phyloP scores from a whole-genome alignment of 352 stramenopile genomes.

The Phytopythium montanum region DNA sequence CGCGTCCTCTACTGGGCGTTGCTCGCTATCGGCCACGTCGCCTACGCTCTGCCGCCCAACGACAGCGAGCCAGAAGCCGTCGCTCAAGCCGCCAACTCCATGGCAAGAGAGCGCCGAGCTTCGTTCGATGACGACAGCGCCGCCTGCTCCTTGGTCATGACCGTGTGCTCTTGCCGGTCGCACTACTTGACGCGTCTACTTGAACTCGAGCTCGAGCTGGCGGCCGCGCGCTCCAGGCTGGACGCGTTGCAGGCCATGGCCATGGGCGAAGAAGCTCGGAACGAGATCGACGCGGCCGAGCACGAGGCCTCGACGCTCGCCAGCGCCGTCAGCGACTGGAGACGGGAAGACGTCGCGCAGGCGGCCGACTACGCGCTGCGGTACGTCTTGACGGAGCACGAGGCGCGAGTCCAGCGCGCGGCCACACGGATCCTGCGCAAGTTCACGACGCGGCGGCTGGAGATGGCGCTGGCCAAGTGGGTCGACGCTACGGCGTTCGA shows the following conservation, averaged over 20 bases:
- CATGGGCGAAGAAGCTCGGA: constrained; percentile 66
- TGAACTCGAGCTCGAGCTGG: constrained; percentile 42
- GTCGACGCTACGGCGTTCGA: constrained; percentile 34
- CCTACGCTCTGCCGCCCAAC: constrained; percentile 24
- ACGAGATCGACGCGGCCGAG: constrained; percentile 53
- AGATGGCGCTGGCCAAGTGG: constrained; percentile 47
- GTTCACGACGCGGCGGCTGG: constrained; percentile 34
- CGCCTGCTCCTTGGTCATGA: constrained; percentile 28
- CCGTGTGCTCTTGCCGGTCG: constrained; percentile 33
- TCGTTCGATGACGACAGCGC: constrained; percentile 20
- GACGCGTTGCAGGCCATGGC: constrained; percentile 38
- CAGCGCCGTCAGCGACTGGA: constrained; percentile 29
- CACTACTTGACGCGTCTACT: constrained; percentile 44
- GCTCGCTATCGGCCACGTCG: constrained; percentile 48
- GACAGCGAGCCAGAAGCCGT: background rate
- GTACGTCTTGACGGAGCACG: constrained; percentile 49
- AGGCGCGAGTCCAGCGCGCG: constrained; percentile 46
- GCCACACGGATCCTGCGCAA: constrained; percentile 39
- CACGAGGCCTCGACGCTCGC: constrained; percentile 40
- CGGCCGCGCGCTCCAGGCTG: constrained; percentile 21
- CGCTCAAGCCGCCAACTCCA: background rate
- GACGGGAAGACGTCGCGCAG: constrained; percentile 40
- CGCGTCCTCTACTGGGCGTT: constrained; percentile 56
- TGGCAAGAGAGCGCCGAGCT: constrained; percentile 3
- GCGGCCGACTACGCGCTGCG: constrained; percentile 61